Conservation (phyloP, 1,284 basidiomycete genomes). For the Albatrellus sp. region DNA sequence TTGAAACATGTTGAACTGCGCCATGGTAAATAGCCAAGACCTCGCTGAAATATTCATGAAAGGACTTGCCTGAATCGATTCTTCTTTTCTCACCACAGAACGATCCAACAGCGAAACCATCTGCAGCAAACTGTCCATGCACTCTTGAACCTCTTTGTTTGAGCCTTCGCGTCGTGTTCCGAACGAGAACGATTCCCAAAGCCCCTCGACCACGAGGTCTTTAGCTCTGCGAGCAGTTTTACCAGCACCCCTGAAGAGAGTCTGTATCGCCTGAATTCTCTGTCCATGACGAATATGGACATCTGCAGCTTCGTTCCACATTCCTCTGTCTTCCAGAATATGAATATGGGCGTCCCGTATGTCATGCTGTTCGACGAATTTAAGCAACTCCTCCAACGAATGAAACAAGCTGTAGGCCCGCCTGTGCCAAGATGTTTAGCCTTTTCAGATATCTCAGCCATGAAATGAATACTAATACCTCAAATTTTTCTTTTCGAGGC, state of each 20-base stretch:
- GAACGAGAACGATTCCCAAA: neutral
- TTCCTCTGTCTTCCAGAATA: conserved; percentile 33
- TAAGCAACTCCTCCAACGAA: conserved; percentile 36
- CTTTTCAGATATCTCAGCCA: neutral
- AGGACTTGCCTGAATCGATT: no score
- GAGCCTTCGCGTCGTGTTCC: neutral
- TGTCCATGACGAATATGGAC: conserved; percentile 40
- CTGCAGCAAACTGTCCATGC: no score
- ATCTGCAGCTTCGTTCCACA: conserved; percentile 39
- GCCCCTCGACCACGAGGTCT: neutral
- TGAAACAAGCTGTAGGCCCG: conserved; percentile 37
- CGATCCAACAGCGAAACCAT: no score
- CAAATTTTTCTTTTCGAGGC: conserved; percentile 30
- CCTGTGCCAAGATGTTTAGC: conserved; percentile 17
- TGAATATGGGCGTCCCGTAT: conserved; percentile 37
- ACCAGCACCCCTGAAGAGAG: conserved; percentile 26
- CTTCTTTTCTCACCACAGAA: no score
- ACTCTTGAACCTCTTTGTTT: neutral
- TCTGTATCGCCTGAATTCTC: conserved; percentile 31
- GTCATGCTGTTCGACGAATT: conserved; percentile 44
- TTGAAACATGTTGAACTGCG: neutral
- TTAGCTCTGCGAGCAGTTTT: neutral
- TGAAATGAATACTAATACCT: conserved; percentile 23
- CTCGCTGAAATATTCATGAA: no score
- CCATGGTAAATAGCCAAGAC: neutral